Base-by-base conservation (phyloP, 2,329 filamentous ascomycete species). In the Chrysoporthe cubensis region DNA sequence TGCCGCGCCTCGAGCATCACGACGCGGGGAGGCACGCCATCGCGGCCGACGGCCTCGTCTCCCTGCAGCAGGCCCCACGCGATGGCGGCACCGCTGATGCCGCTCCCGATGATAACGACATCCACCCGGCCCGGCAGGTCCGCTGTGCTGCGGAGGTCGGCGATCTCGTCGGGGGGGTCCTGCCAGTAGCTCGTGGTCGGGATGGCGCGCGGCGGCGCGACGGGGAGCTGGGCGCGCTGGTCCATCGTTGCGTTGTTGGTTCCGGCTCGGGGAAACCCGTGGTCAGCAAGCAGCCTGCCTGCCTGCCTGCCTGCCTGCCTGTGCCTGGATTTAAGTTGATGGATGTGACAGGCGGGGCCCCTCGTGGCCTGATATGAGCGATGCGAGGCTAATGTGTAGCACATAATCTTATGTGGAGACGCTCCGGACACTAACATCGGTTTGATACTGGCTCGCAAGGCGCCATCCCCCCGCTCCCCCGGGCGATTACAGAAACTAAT, bases 1-100 rank as follows among this genome's bases (percentile, higher is more conserved):
- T 90, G 86, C 68, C 89, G 80, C 13, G 89, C 88, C 75, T 91
- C 89, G 6, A 91, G 78, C 81, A 91, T 84, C 2, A 91, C 81
- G 3, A 90, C 79, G 61, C 82, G 79, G 40, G 77, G 75, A 59
- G 75, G 66, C 14, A 21, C 9, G 8, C 34, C 32, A 6, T 18
- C 13, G n/a, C 62, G 42, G 32, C 71, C 5, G 5, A 11, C n/a
- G 59, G 56, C 73, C 74, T 70, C 77, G 71, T n/a, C 32, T 26
- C 26, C 1, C n/a, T 43, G 76, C 74, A 79, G 80, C 71, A 89
- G 78, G 70, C 84, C 84, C 74, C 85, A 85, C 11, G 87, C 88
- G 6, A 85, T 82, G 60, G 84, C 85, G 4, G 85, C 81, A n/a
- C 89, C 88, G 2, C 87, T 87, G 70, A 91, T 89, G 37, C 89